phyloP scores from a whole-genome alignment of 163 green algal genomes.

The Scenedesmus sp. region DNA sequence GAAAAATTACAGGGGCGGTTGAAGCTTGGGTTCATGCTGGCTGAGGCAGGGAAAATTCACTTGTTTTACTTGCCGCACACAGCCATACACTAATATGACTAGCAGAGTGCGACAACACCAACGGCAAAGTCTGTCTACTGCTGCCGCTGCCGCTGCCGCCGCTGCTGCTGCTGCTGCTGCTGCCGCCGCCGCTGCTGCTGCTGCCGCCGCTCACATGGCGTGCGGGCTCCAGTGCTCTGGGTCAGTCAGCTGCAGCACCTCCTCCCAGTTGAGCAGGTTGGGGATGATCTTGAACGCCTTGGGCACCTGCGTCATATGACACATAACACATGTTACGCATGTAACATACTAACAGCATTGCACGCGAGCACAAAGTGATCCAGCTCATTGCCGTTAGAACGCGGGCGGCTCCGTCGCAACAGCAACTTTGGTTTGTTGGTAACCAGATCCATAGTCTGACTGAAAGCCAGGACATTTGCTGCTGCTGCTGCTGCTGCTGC shows the following conservation, averaged over 20 bases:
- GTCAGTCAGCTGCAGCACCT: conserved; percentile 96
- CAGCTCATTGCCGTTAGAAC: too few species aligned
- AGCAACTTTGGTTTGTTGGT: not conserved
- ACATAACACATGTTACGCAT: not conserved
- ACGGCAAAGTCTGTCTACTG: not conserved
- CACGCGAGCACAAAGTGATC: too few species aligned
- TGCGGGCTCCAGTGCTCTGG: conserved; percentile 93
- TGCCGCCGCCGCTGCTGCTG: too few species aligned
- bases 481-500: not conserved
- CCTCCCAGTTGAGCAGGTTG: conserved; percentile 97
- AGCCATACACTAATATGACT: not conserved
- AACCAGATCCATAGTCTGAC: too few species aligned
- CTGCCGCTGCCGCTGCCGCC: not conserved
- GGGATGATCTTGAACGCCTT: conserved; percentile 99
- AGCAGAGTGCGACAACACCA: not conserved
- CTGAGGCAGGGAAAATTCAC: too few species aligned
- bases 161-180: not conserved
- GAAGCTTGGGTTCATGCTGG: not conserved
- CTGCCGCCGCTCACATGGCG: conserved; percentile 75
- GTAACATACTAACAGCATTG: not conserved
- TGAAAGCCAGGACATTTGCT: not conserved
- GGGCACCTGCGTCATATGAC: conserved; percentile 60
- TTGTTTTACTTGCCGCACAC: too few species aligned
- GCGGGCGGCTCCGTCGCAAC: not conserved
- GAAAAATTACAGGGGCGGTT: not conserved